Evolutionary conservation across 495 filamentous ascomycete species (phyloP).

Genomic region (Trichoderma virens): DNA sequence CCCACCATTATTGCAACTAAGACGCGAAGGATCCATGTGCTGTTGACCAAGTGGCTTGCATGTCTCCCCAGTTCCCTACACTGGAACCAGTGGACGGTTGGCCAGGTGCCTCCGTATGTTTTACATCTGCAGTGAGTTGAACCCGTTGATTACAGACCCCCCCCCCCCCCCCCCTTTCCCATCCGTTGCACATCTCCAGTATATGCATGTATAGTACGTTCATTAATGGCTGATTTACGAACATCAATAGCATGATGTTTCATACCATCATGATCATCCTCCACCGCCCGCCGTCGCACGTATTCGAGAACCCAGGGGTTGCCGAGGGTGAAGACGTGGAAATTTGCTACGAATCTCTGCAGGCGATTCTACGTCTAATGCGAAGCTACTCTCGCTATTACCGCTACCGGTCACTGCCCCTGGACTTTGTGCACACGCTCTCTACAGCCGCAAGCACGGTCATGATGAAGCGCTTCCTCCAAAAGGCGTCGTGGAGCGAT

Average conservation of each 20-base stretch:
- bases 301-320: conserved; percentile 16
- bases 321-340: conserved; percentile 16
- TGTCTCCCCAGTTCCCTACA: conserved; percentile 23
- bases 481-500: conserved; percentile 19
- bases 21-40: conserved; percentile 23
- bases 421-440: conserved; percentile 28
- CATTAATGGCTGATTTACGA: not conserved
- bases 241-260: conserved; percentile 22
- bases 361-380: conserved; percentile 23
- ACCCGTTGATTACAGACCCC: not conserved
- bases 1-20: conserved; percentile 20
- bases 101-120: conserved; percentile 20
- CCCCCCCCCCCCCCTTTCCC: too few relatives aligned
- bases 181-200: too few relatives aligned
- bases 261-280: conserved; percentile 28
- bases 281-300: conserved; percentile 25
- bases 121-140: conserved; percentile 26
- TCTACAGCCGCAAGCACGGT: conserved; percentile 25
- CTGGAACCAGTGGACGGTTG: conserved; percentile 27
- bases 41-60: conserved; percentile 23
- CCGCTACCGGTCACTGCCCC: conserved; percentile 21
- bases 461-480: conserved; percentile 24
- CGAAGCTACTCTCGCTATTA: conserved; percentile 21
- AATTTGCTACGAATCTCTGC: conserved; percentile 27
- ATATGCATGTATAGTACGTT: too few relatives aligned